These are phyloP conservation scores for Xylaria sp. DNA, from an alignment of 2,329 filamentous ascomycete species.

Conservation along the genomic window DNA sequence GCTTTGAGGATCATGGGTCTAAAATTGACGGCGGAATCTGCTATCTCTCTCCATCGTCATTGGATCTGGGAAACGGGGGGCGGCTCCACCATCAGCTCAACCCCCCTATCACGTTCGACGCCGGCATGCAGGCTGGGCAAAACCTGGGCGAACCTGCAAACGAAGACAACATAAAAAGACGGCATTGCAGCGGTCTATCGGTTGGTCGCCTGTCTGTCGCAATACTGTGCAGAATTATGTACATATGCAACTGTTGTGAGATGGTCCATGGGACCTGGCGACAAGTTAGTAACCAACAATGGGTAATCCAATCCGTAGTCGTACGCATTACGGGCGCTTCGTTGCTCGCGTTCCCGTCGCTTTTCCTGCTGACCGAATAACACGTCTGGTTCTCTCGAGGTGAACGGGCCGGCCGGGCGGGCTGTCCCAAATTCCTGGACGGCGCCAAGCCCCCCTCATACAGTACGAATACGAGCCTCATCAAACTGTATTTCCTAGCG, in stretches of 20 bases:
- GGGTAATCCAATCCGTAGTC: no score
- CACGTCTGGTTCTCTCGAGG: neutral
- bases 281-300: no score
- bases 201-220: neutral
- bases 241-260: neutral
- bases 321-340: no score
- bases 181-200: neutral
- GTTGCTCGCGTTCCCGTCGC: no score
- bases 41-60: neutral
- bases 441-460: neutral
- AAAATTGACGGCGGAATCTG: neutral
- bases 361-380: neutral
- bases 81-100: neutral
- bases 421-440: neutral
- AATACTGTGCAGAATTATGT: neutral
- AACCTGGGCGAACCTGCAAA: neutral
- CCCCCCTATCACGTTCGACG: neutral
- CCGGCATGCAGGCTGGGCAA: neutral
- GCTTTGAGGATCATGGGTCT: neutral
- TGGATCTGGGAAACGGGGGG: neutral
- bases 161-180: neutral
- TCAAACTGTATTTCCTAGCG: neutral
- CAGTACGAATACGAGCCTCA: neutral
- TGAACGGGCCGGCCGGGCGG: neutral
- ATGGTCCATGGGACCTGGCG: neutral